Evolutionary conservation across 768 basidiomycete species (phyloP), one percentile per base, ranked within the genome.

Genomic region (Psilocybe azurescens): DNA sequence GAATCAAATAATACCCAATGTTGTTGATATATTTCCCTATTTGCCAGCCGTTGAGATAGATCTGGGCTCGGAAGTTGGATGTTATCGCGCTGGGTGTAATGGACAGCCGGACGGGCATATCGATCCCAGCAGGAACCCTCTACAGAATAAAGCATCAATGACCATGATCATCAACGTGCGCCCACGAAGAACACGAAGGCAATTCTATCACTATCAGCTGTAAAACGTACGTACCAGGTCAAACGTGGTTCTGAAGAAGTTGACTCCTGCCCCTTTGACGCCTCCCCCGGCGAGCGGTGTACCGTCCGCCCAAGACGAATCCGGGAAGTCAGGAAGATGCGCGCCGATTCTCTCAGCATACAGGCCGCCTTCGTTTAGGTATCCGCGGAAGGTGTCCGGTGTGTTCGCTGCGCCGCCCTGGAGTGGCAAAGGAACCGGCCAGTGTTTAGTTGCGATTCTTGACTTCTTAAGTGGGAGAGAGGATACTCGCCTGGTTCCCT

Each of bases 171-270:
- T 36, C 33, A 36, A 36, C 33, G 6, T 11, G 33, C 11, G 33
- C 33, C 33, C 33, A 11, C 11, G 11, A 11, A 7, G 2, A 41
- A 53, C 16, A 5, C 32, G 18, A 9, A 36, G 32, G 16, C 16
- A 16, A 47, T 30, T 28, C 11, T 10, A 3, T 11, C 16, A 9
- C 3, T 10, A 20, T 49, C 53, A 29, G 24, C 4, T 28, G 8
- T 10, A 24, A 16, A 48, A 41, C 13, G 36, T 5, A 67, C 73
- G 7, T 59, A 81, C 69, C n/a, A 94, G 77, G 18, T 84, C 75
- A 71, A 94, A 91, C 0, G 85, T 89, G 6, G 91, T 88, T 29
- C 89, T 81, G 72, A 92, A 94, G 77, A 94, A 93, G 13, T 91
- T 93, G 29, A 93, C 82, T 16, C 93, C 93, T 5, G 92, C 85